Evolutionary conservation across 2,329 filamentous ascomycete genomes (phyloP).

Genomic region (Fusarium dimerum): DNA sequence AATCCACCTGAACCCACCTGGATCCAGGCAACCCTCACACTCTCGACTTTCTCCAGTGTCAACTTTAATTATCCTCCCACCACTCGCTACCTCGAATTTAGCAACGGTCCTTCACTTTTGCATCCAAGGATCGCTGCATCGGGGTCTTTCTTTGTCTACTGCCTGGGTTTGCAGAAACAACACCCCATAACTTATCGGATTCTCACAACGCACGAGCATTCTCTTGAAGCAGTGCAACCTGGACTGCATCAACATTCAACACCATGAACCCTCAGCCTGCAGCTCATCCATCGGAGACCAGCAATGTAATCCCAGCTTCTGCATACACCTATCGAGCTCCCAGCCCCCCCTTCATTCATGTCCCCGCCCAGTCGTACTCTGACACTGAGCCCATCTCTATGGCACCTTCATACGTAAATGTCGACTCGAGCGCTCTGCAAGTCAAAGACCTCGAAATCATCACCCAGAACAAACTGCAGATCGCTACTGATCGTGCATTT

Average conservation of each 20-base stretch:
- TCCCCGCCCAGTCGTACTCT: conserved; percentile 29
- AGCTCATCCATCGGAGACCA: conserved; percentile 11
- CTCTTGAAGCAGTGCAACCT: not conserved
- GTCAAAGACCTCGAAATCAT: conserved; percentile 48
- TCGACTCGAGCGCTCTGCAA: conserved; percentile 44
- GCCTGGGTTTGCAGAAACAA: not conserved
- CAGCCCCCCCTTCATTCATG: conserved; percentile 45
- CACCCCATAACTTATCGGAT: not conserved
- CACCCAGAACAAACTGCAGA: conserved; percentile 43
- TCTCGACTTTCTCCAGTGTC: not conserved
- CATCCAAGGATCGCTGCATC: not conserved
- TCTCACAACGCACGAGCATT: not conserved
- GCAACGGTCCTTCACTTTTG: not conserved
- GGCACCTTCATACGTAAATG: conserved; percentile 42
- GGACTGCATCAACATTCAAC: not conserved
- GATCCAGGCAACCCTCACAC: not conserved
- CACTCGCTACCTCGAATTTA: not conserved
- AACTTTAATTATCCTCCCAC: not conserved
- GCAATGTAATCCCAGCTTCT: conserved; percentile 28
- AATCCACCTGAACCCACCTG: not conserved
- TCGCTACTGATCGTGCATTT: conserved; percentile 33
- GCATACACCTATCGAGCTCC: conserved; percentile 42
- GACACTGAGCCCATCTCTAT: conserved; percentile 30
- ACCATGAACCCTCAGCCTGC: conserved; percentile 12
- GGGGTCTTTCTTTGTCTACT: not conserved